A percentile compares a stretch with the other conserved stretches of the same genome.
Evolutionary conservation across 2,329 filamentous ascomycete genomes (phyloP).

Genomic region (Aureobasidium melanogenum): DNA sequence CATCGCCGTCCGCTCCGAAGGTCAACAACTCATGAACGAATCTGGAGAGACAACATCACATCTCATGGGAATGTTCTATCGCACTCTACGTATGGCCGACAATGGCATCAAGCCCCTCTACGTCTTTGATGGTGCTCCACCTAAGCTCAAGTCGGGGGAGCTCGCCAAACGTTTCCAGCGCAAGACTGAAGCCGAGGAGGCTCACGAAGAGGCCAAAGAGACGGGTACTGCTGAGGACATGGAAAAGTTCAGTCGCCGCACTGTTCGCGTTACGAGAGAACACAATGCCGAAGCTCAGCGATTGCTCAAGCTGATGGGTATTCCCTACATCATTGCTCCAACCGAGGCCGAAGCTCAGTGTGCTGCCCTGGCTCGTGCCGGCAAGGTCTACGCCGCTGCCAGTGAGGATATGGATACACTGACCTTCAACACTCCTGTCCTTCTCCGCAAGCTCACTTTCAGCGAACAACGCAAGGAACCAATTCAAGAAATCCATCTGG

Average conservation of each 20-base stretch:
- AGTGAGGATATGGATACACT: slow-evolving; percentile 99
- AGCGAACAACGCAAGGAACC: slow-evolving; percentile 96
- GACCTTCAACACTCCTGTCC: slow-evolving; percentile 85
- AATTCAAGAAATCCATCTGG: slow-evolving; percentile 87
- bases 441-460: slow-evolving; percentile 89
- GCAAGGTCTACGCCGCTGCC: slow-evolving; percentile 93
- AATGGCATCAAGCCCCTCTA: slow-evolving; percentile 98
- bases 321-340: slow-evolving; percentile 89
- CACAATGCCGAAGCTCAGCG: slow-evolving; percentile 93
- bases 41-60: slow-evolving; percentile 95
- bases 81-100: slow-evolving; percentile 93
- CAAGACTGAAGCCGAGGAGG: slow-evolving; percentile 84
- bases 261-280: slow-evolving; percentile 89
- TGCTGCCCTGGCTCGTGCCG: slow-evolving; percentile 76
- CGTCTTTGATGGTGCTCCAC: slow-evolving; percentile 93
- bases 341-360: slow-evolving; percentile 98
- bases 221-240: slow-evolving; percentile 95
- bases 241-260: slow-evolving; percentile 91
- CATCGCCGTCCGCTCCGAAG: slow-evolving; percentile 92
- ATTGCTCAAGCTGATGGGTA: slow-evolving; percentile 87
- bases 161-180: slow-evolving; percentile 92
- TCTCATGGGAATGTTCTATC: slow-evolving; percentile 99
- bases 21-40: slow-evolving; percentile 92
- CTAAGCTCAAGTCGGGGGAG: slow-evolving; percentile 95
- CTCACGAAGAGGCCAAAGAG: slow-evolving; percentile 91